Percentiles rank a stretch among this genome's conserved stretches.
Evolutionary conservation across 1,284 basidiomycete genomes (phyloP).

Genomic region (Tylopilus orsonianus): DNA sequence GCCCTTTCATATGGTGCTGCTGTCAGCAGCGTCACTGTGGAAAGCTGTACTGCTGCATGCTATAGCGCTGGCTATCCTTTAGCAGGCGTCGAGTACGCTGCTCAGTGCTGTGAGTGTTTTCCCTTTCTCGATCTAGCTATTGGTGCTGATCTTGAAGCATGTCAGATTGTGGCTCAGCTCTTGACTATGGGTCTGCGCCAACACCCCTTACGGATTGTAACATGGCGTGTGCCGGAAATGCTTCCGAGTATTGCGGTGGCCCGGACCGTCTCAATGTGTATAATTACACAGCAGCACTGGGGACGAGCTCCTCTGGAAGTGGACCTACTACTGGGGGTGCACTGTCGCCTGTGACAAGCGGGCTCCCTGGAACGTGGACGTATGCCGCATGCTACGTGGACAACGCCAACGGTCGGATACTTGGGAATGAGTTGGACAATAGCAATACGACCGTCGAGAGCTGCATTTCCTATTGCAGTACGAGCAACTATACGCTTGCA

Average conservation of each 20-base stretch:
- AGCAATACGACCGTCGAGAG: slow-evolving; percentile 41
- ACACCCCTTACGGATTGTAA: slow-evolving; percentile 51
- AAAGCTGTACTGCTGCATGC: slow-evolving; percentile 43
- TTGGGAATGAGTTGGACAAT: slow-evolving; percentile 37
- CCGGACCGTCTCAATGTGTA: slow-evolving; percentile 41
- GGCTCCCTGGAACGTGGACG: slow-evolving; percentile 51
- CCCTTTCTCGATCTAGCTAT: background rate
- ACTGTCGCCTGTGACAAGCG: slow-evolving; percentile 43
- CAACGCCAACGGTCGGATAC: slow-evolving; percentile 51
- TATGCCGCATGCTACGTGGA: slow-evolving; percentile 44
- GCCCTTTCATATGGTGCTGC: slow-evolving; percentile 45
- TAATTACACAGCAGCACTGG: slow-evolving; percentile 14
- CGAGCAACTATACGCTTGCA: slow-evolving; percentile 48
- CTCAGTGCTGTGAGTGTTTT: slow-evolving; percentile 48
- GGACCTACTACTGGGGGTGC: background rate
- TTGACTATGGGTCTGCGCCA: slow-evolving; percentile 47
- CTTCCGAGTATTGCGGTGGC: slow-evolving; percentile 66
- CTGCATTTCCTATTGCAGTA: slow-evolving; percentile 47
- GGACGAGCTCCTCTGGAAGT: background rate
- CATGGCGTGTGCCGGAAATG: slow-evolving; percentile 64
- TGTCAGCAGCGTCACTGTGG: slow-evolving; percentile 25
- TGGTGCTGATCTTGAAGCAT: background rate
- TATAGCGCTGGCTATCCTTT: slow-evolving; percentile 57
- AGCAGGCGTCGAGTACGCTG: slow-evolving; percentile 41
- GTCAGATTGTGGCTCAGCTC: slow-evolving; percentile 52